Evolutionary conservation across 2,329 filamentous ascomycete genomes (phyloP).

Genomic region (Fusarium algeriense): DNA sequence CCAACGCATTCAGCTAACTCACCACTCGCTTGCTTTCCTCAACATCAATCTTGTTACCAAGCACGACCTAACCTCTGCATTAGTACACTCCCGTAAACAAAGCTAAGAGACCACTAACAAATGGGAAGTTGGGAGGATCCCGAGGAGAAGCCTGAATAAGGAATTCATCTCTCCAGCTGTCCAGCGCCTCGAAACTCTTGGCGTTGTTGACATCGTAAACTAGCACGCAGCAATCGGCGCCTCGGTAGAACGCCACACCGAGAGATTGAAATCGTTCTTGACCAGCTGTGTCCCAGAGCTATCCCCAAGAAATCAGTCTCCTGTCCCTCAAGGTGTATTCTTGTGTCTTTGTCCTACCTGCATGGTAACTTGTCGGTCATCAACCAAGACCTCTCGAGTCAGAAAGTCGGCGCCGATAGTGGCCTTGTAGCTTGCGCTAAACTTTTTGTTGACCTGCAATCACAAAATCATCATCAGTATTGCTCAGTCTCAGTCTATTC

Average conservation of each 20-base stretch:
- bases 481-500: neutral
- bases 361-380: slow-evolving; percentile 98
- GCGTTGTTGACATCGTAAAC: slow-evolving; percentile 99
- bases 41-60: slow-evolving; percentile 99
- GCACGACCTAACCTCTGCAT: slow-evolving; percentile 75
- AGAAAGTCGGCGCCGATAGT: slow-evolving; percentile 99
- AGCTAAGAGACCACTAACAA: slow-evolving; percentile 72
- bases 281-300: slow-evolving; percentile 98
- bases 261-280: slow-evolving; percentile 98
- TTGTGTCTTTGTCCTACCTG: slow-evolving; percentile 70
- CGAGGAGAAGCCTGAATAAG: slow-evolving; percentile 96
- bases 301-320: slow-evolving; percentile 9
- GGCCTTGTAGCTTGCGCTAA: slow-evolving; percentile 99
- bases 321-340: neutral
- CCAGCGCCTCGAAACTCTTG: slow-evolving; percentile 98
- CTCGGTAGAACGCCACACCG: slow-evolving; percentile 96
- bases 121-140: slow-evolving; percentile 97
- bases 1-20: slow-evolving; percentile 10
- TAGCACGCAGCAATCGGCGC: slow-evolving; percentile 96
- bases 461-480: slow-evolving; percentile 23
- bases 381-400: slow-evolving; percentile 96
- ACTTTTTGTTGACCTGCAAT: slow-evolving; percentile 97
- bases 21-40: slow-evolving; percentile 97
- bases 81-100: slow-evolving; percentile 19
- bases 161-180: slow-evolving; percentile 99